A percentile compares a stretch with the other conserved stretches of the same genome.
Conservation (phyloP, 2,329 filamentous ascomycete species). For the Diaporthe vaccinii region DNA sequence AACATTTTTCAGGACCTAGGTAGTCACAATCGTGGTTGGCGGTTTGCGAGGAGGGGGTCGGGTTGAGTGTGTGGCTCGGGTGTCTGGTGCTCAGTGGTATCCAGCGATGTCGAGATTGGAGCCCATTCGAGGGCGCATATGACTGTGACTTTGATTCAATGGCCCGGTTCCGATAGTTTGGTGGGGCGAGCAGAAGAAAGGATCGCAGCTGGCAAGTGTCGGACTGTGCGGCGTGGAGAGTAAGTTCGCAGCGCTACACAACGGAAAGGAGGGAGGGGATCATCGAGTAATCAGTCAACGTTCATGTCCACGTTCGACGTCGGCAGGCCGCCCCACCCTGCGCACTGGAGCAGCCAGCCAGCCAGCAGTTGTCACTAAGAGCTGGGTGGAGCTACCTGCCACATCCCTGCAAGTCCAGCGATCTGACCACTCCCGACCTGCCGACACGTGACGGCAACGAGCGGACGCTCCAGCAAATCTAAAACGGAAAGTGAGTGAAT, state of each 20-base stretch:
- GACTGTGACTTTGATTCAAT: background rate
- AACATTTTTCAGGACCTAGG: conserved; percentile 46
- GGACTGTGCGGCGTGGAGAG: background rate
- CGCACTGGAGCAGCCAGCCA: background rate
- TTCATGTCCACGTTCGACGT: background rate
- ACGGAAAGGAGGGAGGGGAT: background rate
- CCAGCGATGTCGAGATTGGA: background rate
- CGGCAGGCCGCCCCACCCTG: background rate
- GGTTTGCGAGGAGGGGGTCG: background rate
- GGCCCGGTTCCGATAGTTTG: too few species aligned
- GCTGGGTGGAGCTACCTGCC: background rate
- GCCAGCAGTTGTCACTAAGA: background rate
- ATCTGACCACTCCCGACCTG: background rate
- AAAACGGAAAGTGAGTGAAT: background rate
- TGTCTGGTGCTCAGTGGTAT: background rate
- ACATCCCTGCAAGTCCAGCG: background rate
- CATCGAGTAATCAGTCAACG: background rate
- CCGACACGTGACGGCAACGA: conserved; percentile 3
- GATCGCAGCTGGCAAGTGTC: background rate
- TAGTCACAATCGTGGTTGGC: conserved; percentile 39
- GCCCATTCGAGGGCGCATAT: conserved; percentile 25
- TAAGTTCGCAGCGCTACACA: background rate
- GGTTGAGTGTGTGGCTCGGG: background rate
- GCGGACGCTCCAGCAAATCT: background rate
- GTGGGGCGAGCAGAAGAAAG: background rate